Conservation (phyloP, 73 alveolate species). For the Urostyla sp. region DNA sequence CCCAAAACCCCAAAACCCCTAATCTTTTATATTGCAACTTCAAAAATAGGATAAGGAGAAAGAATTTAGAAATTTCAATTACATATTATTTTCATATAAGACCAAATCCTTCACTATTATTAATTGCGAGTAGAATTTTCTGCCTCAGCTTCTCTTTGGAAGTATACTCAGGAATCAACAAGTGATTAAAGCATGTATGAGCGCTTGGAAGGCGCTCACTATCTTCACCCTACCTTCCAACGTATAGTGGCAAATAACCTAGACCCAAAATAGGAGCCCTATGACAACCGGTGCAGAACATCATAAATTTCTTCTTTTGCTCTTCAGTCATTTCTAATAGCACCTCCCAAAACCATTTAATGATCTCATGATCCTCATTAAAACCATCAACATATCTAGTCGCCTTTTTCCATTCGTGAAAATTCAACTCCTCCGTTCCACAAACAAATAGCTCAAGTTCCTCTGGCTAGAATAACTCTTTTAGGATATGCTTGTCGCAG, state of each 20-base stretch:
- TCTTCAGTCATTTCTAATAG: constrained; percentile 64
- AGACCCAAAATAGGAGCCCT: constrained; percentile 87
- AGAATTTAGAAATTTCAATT: background rate
- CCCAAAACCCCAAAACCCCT: background rate
- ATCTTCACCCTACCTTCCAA: constrained; percentile 77
- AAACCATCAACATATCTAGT: constrained; percentile 75
- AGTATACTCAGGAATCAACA: constrained; percentile 81
- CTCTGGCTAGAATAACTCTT: constrained; percentile 64
- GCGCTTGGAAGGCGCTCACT: constrained; percentile 84
- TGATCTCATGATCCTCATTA: constrained; percentile 39
- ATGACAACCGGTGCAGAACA: constrained; percentile 85
- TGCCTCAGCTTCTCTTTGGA: constrained; percentile 74
- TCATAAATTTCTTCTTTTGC: constrained; percentile 75
- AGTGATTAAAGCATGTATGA: constrained; percentile 88
- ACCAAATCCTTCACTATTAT: constrained; percentile 69
- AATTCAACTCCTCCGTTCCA: constrained; percentile 76
- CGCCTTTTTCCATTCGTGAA: constrained; percentile 64
- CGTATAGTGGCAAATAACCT: constrained; percentile 56
- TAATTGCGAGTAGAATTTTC: constrained; percentile 69
- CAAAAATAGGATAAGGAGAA: background rate
- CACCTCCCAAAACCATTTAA: constrained; percentile 88
- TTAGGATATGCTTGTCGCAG: constrained; percentile 53
- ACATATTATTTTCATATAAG: constrained; percentile 1
- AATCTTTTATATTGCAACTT: background rate
- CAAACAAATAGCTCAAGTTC: constrained; percentile 82